A percentile compares a stretch with the other conserved stretches of the same genome.
phyloP scores from a whole-genome alignment of 2,329 filamentous ascomycete species.

The Coleophoma crateriformis region DNA sequence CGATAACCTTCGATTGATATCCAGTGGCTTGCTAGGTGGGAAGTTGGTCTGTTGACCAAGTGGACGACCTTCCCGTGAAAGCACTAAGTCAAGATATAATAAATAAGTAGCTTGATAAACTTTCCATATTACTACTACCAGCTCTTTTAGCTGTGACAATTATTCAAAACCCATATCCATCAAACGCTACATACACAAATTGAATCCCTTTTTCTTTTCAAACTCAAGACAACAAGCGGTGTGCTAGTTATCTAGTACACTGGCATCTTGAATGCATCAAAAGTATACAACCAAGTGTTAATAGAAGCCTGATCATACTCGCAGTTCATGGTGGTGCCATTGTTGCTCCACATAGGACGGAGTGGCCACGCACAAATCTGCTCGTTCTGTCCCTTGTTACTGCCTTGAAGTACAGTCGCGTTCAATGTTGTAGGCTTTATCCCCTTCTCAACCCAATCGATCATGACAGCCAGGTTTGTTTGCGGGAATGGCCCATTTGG shows the following conservation, averaged over 20 bases:
- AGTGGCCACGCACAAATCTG: constrained; percentile 32
- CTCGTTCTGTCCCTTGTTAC: constrained; percentile 28
- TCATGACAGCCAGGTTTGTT: constrained; percentile 63
- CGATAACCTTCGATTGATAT: too few relatives aligned
- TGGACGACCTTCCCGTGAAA: too few relatives aligned
- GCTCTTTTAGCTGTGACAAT: too few relatives aligned
- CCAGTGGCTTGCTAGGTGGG: too few relatives aligned
- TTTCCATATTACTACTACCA: too few relatives aligned
- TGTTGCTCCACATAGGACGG: constrained; percentile 21
- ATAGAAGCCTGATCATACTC: constrained; percentile 18
- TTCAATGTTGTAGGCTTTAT: constrained; percentile 30
- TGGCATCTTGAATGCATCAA: constrained; percentile 6
- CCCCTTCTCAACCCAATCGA: constrained; percentile 62
- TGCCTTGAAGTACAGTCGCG: constrained; percentile 27
- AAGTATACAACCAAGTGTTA: constrained; percentile 22
- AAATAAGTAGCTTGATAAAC: too few relatives aligned
- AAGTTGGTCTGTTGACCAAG: too few relatives aligned
- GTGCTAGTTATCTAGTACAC: neutral
- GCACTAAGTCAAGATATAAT: too few relatives aligned
- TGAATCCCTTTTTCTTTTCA: too few relatives aligned
- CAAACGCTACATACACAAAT: too few relatives aligned
- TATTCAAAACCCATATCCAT: too few relatives aligned
- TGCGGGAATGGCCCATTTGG: constrained; percentile 27
- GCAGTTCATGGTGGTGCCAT: constrained; percentile 18
- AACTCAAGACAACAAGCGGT: too few relatives aligned